Evolutionary conservation across 2,329 filamentous ascomycete species (phyloP).

Genomic region (Cyclaneusma minus): DNA sequence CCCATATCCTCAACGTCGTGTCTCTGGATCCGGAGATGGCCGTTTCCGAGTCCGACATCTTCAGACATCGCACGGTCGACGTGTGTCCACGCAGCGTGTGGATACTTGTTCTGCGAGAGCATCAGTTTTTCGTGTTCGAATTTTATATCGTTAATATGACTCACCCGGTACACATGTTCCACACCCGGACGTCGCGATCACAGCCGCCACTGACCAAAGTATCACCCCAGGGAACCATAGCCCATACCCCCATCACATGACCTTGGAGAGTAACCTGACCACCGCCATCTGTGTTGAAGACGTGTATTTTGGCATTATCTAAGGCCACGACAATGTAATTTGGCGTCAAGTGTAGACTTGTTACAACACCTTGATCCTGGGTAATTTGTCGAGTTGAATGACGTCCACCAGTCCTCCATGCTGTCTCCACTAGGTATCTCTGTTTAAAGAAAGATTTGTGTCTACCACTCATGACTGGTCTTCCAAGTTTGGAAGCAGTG

Average conservation of each 20-base stretch:
- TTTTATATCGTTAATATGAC: constrained; percentile 19
- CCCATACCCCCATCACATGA: constrained; percentile 99
- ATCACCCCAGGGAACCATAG: constrained; percentile 97
- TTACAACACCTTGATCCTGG: constrained; percentile 92
- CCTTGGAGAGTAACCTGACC: constrained; percentile 80
- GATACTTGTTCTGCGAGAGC: constrained; percentile 44
- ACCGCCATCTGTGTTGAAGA: constrained; percentile 85
- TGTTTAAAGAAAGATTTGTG: constrained; percentile 96
- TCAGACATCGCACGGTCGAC: constrained; percentile 88
- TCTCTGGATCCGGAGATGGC: constrained; percentile 94
- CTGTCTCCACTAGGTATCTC: constrained; percentile 89
- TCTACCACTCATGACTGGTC: constrained; percentile 36
- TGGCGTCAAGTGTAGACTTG: constrained; percentile 80
- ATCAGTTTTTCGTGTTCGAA: constrained; percentile 7
- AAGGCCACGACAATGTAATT: constrained; percentile 97
- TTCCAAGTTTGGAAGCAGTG: constrained; percentile 18
- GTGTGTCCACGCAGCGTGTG: constrained; percentile 88
- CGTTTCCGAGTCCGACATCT: constrained; percentile 90
- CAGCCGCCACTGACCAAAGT: constrained; percentile 90
- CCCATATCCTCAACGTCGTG: constrained; percentile 89
- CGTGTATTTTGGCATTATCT: constrained; percentile 96
- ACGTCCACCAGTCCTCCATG: constrained; percentile 85
- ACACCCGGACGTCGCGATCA: constrained; percentile 90
- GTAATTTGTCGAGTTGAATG: constrained; percentile 79
- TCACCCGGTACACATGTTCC: constrained; percentile 89